Conservation (phyloP, 345 rosid genomes). For the Eucalyptus erythrocorys region DNA sequence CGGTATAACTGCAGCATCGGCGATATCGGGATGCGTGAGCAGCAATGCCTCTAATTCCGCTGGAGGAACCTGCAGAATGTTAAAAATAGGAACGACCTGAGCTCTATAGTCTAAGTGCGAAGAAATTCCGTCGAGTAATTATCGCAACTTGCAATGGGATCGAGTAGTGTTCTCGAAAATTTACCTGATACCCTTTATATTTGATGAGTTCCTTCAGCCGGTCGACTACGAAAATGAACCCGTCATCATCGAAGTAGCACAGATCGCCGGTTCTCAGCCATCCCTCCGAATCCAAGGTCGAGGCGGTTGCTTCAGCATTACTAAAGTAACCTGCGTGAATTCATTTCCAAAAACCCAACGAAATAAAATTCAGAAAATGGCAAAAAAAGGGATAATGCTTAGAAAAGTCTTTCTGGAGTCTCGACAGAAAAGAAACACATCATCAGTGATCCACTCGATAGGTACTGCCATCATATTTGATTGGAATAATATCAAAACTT, state of each 20-base stretch:
- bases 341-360: not conserved
- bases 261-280: slow-evolving; percentile 98
- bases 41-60: slow-evolving; percentile 86
- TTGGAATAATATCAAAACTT: not conserved
- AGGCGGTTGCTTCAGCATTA: slow-evolving; percentile 65
- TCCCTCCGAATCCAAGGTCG: slow-evolving; percentile 70
- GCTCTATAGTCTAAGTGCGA: not conserved
- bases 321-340: slow-evolving; percentile 52
- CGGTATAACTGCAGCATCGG: slow-evolving; percentile 86
- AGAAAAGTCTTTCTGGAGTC: not conserved
- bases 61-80: slow-evolving; percentile 56
- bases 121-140: not conserved
- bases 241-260: slow-evolving; percentile 78
- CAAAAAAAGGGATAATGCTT: not conserved
- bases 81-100: not conserved
- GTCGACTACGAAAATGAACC: slow-evolving; percentile 77
- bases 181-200: slow-evolving; percentile 92
- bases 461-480: not conserved
- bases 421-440: not conserved
- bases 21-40: slow-evolving; percentile 57
- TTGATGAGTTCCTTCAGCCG: slow-evolving; percentile 89
- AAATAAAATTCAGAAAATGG: not conserved
- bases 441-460: not conserved
- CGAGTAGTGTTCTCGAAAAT: not conserved
- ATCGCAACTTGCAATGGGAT: not conserved